Base-by-base conservation (phyloP, 805 yeast species). In the Metschnikowia bowlesiae region DNA sequence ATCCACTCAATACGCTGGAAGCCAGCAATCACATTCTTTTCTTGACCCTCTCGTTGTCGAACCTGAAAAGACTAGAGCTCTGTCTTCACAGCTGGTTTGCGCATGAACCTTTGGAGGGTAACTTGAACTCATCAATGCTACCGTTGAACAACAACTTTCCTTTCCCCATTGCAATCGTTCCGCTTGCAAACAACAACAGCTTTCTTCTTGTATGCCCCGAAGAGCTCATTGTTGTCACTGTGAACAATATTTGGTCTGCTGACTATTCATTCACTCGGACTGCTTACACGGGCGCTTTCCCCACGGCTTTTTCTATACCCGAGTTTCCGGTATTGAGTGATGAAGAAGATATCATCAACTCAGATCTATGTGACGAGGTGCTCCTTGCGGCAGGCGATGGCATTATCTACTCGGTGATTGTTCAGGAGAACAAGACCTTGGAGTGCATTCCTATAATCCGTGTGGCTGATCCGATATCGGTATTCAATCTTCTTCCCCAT, bases 161-260 rank as follows among this genome's bases (percentile, higher is more conserved):
- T 4, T 54, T 76, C 4, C 83, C 83, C 0, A 62, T 75, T 6
- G 71, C 75, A 46, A 61, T 74, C 2, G 57, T 75, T 0, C 76
- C 83, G 0, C 59, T 75, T 22, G 61, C 67, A 7, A 63, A 66
- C 13, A 63, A 62, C 53, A 62, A 62, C 22, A 63, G 71, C 9
- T 74, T 78, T 32, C 58, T 79, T 18, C 68, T 75, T 50, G 69
- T 78, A 6, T 59, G 63, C 47, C 66, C 68, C 16, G 55, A 64
- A 2, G 64, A 62, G 30, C 46, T 79, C 4, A 57, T 67, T 4
- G 50, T 75, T 0, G 64, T 78, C 2, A 67, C 73, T 4, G 60
- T 74, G 3, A 78, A 76, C 51, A 74, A 77, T 44, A 72, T 80
- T 2, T 59, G 76, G 18, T 75, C 82, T 4, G 83, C 79, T 0